Conservation (phyloP, 257 asterid genomes). For the Plantago ovata region DNA sequence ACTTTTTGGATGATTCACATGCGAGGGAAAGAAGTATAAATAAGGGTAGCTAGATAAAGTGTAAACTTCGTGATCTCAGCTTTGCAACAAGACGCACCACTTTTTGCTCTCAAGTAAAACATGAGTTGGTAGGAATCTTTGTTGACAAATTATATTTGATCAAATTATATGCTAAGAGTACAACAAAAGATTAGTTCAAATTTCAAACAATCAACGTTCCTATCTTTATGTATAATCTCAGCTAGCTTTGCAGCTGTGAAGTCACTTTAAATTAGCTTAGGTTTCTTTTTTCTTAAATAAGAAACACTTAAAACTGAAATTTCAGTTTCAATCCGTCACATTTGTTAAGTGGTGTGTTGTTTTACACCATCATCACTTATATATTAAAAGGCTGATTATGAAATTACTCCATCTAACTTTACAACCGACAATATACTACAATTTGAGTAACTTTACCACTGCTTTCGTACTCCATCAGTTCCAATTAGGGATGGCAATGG, state of each 20-base stretch:
- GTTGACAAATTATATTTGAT: neutral
- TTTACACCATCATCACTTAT: neutral
- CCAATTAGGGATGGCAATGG: too few relatives aligned
- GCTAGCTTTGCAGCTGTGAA: conserved; percentile 26
- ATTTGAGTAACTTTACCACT: too few relatives aligned
- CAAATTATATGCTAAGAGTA: neutral
- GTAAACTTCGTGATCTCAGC: neutral
- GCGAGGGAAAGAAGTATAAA: neutral
- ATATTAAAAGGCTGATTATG: neutral
- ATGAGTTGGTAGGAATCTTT: neutral
- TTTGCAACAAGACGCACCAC: neutral
- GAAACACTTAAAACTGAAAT: neutral
- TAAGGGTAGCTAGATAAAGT: neutral
- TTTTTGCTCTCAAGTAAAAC: neutral
- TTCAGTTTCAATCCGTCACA: conserved; percentile 35
- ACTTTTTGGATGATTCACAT: neutral
- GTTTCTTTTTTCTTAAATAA: conserved; percentile 22
- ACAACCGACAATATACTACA: too few relatives aligned
- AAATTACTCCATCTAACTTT: neutral
- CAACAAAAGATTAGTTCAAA: neutral
- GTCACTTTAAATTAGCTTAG: conserved; percentile 34
- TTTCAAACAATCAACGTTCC: neutral
- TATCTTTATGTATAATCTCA: neutral
- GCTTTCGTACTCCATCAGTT: too few relatives aligned
- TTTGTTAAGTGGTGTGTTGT: neutral